phyloP scores from a whole-genome alignment of 2,329 filamentous ascomycete species.

The Aspergillus ruber region DNA sequence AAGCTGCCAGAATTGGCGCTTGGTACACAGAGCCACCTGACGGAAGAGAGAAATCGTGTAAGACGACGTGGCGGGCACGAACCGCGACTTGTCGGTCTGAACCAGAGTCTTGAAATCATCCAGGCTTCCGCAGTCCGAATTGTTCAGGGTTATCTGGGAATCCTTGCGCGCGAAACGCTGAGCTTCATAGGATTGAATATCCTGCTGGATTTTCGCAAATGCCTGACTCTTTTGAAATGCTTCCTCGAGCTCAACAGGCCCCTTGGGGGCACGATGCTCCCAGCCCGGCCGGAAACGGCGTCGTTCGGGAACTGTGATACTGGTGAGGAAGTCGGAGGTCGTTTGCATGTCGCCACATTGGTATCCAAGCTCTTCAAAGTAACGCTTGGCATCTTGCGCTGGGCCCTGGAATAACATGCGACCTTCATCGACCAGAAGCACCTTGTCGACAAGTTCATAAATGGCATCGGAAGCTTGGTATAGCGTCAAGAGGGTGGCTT shows the following conservation, averaged over 20 bases:
- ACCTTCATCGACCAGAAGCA: constrained; percentile 65
- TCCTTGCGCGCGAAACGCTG: constrained; percentile 23
- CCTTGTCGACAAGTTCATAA: constrained; percentile 66
- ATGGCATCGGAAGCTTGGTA: constrained; percentile 63
- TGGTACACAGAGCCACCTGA: constrained; percentile 55
- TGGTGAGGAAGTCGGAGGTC: constrained; percentile 66
- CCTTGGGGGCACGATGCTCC: constrained; percentile 58
- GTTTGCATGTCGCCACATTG: constrained; percentile 54
- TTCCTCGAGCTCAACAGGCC: constrained; percentile 58
- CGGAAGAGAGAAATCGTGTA: constrained; percentile 67
- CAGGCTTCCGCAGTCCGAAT: constrained; percentile 20
- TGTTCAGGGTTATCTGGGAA: constrained; percentile 44
- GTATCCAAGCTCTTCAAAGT: constrained; percentile 59
- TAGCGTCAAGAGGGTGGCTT: constrained; percentile 59
- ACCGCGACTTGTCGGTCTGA: constrained; percentile 46
- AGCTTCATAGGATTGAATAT: constrained; percentile 54
- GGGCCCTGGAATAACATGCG: constrained; percentile 58
- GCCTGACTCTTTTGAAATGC: constrained; percentile 57
- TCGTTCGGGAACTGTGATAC: constrained; percentile 62
- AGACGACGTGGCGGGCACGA: constrained; percentile 57
- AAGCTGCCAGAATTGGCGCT: constrained; percentile 68
- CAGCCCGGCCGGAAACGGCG: constrained; percentile 57
- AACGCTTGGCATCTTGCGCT: constrained; percentile 49
- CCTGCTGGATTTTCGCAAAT: constrained; percentile 52
- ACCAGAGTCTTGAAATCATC: constrained; percentile 55